These are phyloP conservation scores for Candida freyschussii DNA, from an alignment of 1,139 yeast species.

Conservation along the genomic window DNA sequence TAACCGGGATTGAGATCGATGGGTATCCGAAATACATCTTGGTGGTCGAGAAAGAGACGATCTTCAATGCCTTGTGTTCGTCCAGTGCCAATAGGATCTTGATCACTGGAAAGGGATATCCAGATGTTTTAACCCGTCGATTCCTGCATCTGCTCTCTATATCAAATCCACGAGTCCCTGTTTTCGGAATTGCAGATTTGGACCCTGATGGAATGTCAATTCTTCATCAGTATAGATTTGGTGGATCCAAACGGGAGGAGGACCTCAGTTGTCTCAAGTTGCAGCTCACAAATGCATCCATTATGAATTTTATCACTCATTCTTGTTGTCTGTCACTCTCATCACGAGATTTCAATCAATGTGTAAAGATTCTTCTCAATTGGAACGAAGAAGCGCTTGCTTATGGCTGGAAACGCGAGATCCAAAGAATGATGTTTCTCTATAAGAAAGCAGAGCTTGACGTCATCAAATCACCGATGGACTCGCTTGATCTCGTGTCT, in stretches of 20 bases:
- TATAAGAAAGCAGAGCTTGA: constrained; percentile 60
- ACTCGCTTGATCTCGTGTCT: too few species aligned
- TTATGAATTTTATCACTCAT: constrained; percentile 35
- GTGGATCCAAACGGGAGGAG: constrained; percentile 11
- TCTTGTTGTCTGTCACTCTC: constrained; percentile 34
- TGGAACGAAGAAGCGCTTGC: constrained; percentile 21
- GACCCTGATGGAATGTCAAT: constrained; percentile 73
- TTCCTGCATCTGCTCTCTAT: constrained; percentile 48
- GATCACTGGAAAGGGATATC: constrained; percentile 67
- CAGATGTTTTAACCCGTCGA: constrained; percentile 61
- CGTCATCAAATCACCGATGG: too few species aligned
- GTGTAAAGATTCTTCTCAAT: constrained; percentile 30
- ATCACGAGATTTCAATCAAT: constrained; percentile 34
- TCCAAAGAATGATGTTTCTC: constrained; percentile 50
- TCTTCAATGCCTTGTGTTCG: constrained; percentile 33
- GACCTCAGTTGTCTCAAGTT: constrained; percentile 10
- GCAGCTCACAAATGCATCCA: constrained; percentile 28
- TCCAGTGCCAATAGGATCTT: constrained; percentile 27
- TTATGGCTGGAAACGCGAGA: constrained; percentile 34
- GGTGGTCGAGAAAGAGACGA: constrained; percentile 65
- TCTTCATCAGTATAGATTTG: constrained; percentile 37
- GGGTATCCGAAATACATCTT: constrained; percentile 33
- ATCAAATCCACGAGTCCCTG: constrained; percentile 44
- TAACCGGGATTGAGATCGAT: constrained; percentile 17
- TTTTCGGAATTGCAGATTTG: constrained; percentile 47